Evolutionary conservation across 2,329 filamentous ascomycete species (phyloP).

Genomic region (Scedosporium minutisporum): DNA sequence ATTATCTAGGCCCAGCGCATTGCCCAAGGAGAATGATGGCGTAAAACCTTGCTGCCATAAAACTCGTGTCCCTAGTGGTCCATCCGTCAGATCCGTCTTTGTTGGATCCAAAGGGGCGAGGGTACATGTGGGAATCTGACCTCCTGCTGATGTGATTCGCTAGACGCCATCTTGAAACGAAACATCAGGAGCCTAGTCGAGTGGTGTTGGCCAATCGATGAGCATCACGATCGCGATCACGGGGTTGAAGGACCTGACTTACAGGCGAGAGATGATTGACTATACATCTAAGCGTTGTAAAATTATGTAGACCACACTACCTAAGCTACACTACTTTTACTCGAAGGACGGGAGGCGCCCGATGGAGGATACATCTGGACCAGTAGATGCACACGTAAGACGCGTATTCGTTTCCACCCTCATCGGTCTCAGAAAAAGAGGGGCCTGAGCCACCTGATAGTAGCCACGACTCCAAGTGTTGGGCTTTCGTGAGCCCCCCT

Average conservation of each 20-base stretch:
- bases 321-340: neutral
- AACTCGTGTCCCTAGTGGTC: neutral
- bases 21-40: neutral
- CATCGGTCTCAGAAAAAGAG: neutral
- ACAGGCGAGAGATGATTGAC: neutral
- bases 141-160: neutral
- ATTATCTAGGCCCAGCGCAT: neutral
- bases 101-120: neutral
- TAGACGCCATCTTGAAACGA: neutral
- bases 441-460: neutral
- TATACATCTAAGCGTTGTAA: neutral
- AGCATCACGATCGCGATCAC: neutral
- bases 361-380: neutral
- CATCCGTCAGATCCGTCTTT: neutral
- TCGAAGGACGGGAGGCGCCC: neutral
- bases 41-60: neutral
- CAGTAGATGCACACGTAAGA: neutral
- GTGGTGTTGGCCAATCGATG: neutral
- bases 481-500: neutral
- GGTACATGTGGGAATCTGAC: neutral
- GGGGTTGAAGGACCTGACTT: neutral
- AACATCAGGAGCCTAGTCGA: neutral
- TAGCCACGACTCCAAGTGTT: neutral
- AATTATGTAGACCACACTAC: neutral
- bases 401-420: neutral